A percentile compares a stretch with the other conserved stretches of the same genome.
Evolutionary conservation across 768 basidiomycete genomes (phyloP).

Genomic region (Hebeloma cylindrosporum): DNA sequence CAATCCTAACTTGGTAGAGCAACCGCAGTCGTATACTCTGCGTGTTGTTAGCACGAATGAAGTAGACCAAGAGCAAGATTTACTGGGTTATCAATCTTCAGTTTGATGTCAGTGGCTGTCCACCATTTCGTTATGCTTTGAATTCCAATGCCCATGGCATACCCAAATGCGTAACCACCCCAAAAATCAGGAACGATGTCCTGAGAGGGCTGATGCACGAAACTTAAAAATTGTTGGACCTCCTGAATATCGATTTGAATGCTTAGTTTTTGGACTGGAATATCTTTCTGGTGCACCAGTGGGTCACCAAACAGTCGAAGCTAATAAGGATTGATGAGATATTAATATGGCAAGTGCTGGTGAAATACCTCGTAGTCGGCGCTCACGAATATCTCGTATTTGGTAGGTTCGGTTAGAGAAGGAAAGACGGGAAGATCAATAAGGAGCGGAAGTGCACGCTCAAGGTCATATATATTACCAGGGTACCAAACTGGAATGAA

Average conservation of each 20-base stretch:
- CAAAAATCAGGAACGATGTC: slow-evolving; percentile 69
- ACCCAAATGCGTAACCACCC: slow-evolving; percentile 73
- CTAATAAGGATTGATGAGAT: slow-evolving; percentile 33
- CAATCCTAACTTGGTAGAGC: slow-evolving; percentile 39
- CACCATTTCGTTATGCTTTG: slow-evolving; percentile 56
- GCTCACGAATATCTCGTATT: slow-evolving; percentile 71
- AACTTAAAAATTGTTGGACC: slow-evolving; percentile 13
- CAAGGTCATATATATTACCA: slow-evolving; percentile 84
- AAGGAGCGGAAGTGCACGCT: slow-evolving; percentile 47
- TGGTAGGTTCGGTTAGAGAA: slow-evolving; percentile 40
- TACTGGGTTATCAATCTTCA: slow-evolving; percentile 17
- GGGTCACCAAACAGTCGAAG: slow-evolving; percentile 87
- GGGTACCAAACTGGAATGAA: slow-evolving; percentile 61
- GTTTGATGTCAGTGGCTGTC: slow-evolving; percentile 39
- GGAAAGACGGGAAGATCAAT: slow-evolving; percentile 51
- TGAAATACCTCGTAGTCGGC: slow-evolving; percentile 75
- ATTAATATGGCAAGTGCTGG: slow-evolving; percentile 1
- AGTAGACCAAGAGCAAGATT: background rate
- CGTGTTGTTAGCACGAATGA: slow-evolving; percentile 4
- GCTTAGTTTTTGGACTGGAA: slow-evolving; percentile 58
- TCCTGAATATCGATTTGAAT: slow-evolving; percentile 47
- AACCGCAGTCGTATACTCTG: slow-evolving; percentile 34
- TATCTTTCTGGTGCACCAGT: slow-evolving; percentile 32
- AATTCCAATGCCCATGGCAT: slow-evolving; percentile 64
- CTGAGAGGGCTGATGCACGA: slow-evolving; percentile 48